A percentile compares a stretch with the other conserved stretches of the same genome.
These are phyloP conservation scores for Dendrobium nobile DNA, from an alignment of 106 monocot genomes.

Conservation along the genomic window DNA sequence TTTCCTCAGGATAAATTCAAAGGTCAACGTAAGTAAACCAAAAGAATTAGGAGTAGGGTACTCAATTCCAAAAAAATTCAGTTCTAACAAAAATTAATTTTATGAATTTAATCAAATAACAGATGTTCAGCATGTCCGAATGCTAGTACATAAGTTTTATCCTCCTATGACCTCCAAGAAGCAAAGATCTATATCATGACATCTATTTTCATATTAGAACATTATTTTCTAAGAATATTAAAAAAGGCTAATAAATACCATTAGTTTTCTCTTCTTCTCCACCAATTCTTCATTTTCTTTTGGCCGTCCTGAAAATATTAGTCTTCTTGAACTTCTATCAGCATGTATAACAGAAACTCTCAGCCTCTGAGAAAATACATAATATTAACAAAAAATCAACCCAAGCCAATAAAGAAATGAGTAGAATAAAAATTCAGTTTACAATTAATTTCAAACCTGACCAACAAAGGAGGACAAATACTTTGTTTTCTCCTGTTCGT, in stretches of 20 bases:
- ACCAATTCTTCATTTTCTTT: slow-evolving; percentile 76
- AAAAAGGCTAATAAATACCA: slow-evolving; percentile 41
- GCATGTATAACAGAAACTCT: slow-evolving; percentile 51
- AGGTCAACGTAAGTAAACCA: too few species aligned
- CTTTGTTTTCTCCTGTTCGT: slow-evolving; percentile 74
- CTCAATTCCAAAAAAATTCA: background rate
- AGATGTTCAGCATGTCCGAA: background rate
- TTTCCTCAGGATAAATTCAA: too few species aligned
- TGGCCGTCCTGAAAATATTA: slow-evolving; percentile 76
- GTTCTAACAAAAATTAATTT: background rate
- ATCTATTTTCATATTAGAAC: too few species aligned
- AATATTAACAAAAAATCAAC: background rate
- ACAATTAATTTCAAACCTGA: slow-evolving; percentile 44
- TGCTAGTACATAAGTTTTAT: background rate
- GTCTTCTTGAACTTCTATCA: slow-evolving; percentile 59
- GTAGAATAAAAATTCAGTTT: background rate
- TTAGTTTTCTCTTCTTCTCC: slow-evolving; percentile 74
- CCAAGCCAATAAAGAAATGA: background rate
- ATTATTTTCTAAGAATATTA: background rate
- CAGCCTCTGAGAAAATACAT: slow-evolving; percentile 43
- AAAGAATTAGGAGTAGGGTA: background rate
- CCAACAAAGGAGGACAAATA: slow-evolving; percentile 94
- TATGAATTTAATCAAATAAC: background rate
- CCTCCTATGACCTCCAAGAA: background rate
- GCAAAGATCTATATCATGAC: background rate